Evolutionary conservation across 1,284 basidiomycete genomes (phyloP).

Genomic region (Apiotrichum laibachii): DNA sequence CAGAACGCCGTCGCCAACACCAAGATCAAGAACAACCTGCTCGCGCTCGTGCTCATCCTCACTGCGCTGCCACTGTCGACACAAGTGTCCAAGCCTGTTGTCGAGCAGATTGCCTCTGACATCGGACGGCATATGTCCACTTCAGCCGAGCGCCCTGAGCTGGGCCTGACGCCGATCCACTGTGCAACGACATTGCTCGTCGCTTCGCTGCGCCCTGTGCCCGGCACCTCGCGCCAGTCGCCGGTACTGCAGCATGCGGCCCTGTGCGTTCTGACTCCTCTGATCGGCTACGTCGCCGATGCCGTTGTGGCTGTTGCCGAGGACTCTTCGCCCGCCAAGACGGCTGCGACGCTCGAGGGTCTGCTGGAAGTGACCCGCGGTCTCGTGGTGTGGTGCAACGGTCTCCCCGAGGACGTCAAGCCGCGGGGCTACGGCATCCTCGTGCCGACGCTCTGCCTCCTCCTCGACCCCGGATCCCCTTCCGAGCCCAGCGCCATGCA

Average conservation of each 20-base stretch:
- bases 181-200: slow-evolving; percentile 78
- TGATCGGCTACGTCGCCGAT: slow-evolving; percentile 74
- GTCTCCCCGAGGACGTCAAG: slow-evolving; percentile 61
- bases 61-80: slow-evolving; percentile 71
- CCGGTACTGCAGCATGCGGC: slow-evolving; percentile 69
- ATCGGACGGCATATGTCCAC: slow-evolving; percentile 66
- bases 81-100: slow-evolving; percentile 67
- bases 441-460: slow-evolving; percentile 71
- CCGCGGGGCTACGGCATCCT: slow-evolving; percentile 70
- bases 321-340: slow-evolving; percentile 47
- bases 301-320: slow-evolving; percentile 63
- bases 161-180: slow-evolving; percentile 80
- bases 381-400: slow-evolving; percentile 64
- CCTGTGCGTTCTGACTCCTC: slow-evolving; percentile 69
- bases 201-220: slow-evolving; percentile 51
- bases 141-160: slow-evolving; percentile 61
- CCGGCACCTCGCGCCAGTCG: slow-evolving; percentile 26
- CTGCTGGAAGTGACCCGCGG: slow-evolving; percentile 78
- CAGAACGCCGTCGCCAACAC: slow-evolving; percentile 70
- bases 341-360: slow-evolving; percentile 46
- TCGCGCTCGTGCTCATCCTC: slow-evolving; percentile 79
- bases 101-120: slow-evolving; percentile 81
- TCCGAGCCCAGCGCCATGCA: slow-evolving; percentile 58
- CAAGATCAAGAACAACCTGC: slow-evolving; percentile 87
- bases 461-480: slow-evolving; percentile 62